Evolutionary conservation across 73 alveolate species (phyloP).

Genomic region (Breviolum minutum): DNA sequence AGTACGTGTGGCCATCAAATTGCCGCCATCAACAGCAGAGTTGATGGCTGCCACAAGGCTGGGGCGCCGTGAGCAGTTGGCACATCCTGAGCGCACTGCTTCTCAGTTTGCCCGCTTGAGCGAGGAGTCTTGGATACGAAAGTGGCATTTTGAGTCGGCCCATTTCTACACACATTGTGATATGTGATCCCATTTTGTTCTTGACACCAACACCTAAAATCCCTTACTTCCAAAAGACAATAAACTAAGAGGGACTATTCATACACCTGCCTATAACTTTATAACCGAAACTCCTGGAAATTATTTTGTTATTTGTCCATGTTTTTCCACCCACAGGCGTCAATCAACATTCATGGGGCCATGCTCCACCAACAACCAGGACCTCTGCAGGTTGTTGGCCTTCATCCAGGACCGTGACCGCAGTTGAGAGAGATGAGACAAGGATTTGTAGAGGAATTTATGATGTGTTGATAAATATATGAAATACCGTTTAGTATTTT

Average conservation of each 20-base stretch:
- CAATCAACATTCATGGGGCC: not conserved
- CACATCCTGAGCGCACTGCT: conserved; percentile 30
- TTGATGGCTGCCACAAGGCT: not conserved
- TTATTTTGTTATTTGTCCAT: too few species aligned
- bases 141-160: not conserved
- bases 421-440: not conserved
- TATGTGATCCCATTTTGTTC: not conserved
- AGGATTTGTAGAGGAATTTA: not conserved
- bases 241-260: not conserved
- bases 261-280: too few species aligned
- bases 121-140: not conserved
- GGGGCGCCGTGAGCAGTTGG: not conserved
- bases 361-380: not conserved
- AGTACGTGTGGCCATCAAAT: not conserved
- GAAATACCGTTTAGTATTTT: too few species aligned
- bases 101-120: conserved; percentile 30
- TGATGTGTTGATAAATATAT: too few species aligned
- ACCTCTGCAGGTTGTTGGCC: conserved; percentile 35
- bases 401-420: conserved; percentile 30
- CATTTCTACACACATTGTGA: too few species aligned
- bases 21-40: too few species aligned
- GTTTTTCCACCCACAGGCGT: not conserved
- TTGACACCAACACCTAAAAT: not conserved
- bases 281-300: not conserved
- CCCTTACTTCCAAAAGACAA: not conserved